These are phyloP conservation scores for Digitaria exilis DNA, from an alignment of 202 grass and related monocot genomes.

Conservation along the genomic window DNA sequence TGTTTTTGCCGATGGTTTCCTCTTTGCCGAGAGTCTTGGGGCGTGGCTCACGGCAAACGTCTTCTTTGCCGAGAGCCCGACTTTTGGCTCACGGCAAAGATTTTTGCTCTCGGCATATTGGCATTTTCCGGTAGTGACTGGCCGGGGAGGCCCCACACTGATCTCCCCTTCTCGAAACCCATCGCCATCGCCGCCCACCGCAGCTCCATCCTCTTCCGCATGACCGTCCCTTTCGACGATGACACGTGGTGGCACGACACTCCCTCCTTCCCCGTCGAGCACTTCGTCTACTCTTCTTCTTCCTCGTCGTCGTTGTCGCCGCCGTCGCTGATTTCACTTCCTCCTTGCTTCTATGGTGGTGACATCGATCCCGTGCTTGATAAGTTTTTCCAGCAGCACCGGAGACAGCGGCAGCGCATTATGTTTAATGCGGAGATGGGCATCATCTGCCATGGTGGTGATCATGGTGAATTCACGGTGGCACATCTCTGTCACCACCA, in stretches of 20 bases:
- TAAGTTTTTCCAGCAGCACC: neutral
- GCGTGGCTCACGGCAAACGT: no score
- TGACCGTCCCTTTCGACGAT: neutral
- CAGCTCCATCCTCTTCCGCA: neutral
- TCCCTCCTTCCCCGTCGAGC: neutral
- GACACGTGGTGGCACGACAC: rapidly evolving
- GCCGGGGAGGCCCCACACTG: neutral
- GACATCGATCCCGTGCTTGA: neutral
- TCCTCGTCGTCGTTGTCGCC: neutral
- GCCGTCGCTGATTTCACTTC: neutral
- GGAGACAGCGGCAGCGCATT: neutral
- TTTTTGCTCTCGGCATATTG: no score
- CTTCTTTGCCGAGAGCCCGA: no score
- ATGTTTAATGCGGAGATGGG: neutral
- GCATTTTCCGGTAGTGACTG: no score
- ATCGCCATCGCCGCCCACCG: neutral
- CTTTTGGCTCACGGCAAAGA: no score
- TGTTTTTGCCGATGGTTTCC: no score
- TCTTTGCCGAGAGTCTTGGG: no score
- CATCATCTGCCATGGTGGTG: neutral
- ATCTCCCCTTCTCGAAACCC: neutral
- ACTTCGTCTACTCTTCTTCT: neutral
- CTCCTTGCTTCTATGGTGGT: neutral
- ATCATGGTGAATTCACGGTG: neutral
- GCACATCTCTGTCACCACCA: neutral